Evolutionary conservation across 345 rosid species (phyloP).

Genomic region (Psidium guajava): DNA sequence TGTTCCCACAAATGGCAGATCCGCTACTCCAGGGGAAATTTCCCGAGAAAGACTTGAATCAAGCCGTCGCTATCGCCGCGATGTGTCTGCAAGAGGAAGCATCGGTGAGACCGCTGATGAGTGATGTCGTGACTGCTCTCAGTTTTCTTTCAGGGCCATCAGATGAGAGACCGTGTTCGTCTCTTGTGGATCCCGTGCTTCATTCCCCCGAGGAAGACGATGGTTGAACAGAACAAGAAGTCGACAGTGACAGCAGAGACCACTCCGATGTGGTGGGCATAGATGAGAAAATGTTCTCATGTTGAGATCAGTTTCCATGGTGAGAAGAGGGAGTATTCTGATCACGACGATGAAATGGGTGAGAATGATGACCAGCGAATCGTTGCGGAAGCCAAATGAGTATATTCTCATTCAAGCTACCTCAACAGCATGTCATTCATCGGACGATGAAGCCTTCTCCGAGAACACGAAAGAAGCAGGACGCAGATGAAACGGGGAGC

Average conservation of each 20-base stretch:
- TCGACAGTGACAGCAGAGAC: background rate
- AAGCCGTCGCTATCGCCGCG: slow-evolving; percentile 78
- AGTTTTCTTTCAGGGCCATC: slow-evolving; percentile 42
- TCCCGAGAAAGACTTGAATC: slow-evolving; percentile 64
- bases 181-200: background rate
- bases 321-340: background rate
- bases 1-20: slow-evolving; percentile 68
- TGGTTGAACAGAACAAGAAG: background rate
- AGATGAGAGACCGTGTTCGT: background rate
- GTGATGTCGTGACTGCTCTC: slow-evolving; percentile 62
- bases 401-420: background rate
- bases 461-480: background rate
- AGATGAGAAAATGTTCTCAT: background rate
- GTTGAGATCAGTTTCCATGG: background rate
- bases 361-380: background rate
- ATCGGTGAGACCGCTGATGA: slow-evolving; percentile 64
- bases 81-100: slow-evolving; percentile 86
- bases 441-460: background rate
- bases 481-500: background rate
- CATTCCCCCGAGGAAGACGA: background rate
- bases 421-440: background rate
- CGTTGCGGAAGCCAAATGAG: background rate
- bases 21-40: slow-evolving; percentile 37
- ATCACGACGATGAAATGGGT: background rate
- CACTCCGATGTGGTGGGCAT: background rate